phyloP scores from a whole-genome alignment of 306 rosid genomes.

The Begonia fuchsioides region DNA sequence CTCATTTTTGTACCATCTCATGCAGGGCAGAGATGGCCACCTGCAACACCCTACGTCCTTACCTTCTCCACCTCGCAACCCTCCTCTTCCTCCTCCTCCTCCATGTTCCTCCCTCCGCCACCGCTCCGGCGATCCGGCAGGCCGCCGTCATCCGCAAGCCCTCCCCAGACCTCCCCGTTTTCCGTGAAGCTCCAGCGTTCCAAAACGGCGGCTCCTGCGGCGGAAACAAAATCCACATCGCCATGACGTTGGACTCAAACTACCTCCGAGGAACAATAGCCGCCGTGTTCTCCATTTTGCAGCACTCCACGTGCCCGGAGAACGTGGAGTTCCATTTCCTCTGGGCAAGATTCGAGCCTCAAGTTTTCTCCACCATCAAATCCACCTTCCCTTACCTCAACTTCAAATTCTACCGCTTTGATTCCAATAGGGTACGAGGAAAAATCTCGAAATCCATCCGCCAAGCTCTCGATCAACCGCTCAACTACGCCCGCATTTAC shows the following conservation, averaged over 20 bases:
- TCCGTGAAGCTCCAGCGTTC: no score
- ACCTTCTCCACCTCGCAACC: conserved; percentile 42
- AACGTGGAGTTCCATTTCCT: conserved; percentile 60
- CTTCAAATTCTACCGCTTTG: conserved; percentile 49
- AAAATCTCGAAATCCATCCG: no score
- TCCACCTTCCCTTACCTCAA: conserved; percentile 69
- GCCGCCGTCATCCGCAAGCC: conserved; percentile 35
- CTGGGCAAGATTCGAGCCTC: conserved; percentile 48
- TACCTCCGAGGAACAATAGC: conserved; percentile 81
- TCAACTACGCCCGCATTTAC: conserved; percentile 72
- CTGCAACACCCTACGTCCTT: background rate
- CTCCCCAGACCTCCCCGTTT: conserved; percentile 18
- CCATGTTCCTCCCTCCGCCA: background rate
- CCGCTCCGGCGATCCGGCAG: conserved; percentile 19
- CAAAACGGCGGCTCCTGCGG: no score
- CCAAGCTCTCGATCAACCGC: no score
- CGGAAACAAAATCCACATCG: conserved; percentile 39
- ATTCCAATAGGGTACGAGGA: conserved; percentile 45
- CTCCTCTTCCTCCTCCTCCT: conserved; percentile 10
- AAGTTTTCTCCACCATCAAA: conserved; percentile 46
- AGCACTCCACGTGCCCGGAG: conserved; percentile 68
- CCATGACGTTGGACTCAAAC: conserved; percentile 80
- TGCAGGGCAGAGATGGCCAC: conserved; percentile 60
- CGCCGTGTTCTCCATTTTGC: conserved; percentile 60
- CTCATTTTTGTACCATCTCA: conserved; percentile 13